Conservation (phyloP, 139 green algal genomes). For the Axilococcus clingmanii region DNA sequence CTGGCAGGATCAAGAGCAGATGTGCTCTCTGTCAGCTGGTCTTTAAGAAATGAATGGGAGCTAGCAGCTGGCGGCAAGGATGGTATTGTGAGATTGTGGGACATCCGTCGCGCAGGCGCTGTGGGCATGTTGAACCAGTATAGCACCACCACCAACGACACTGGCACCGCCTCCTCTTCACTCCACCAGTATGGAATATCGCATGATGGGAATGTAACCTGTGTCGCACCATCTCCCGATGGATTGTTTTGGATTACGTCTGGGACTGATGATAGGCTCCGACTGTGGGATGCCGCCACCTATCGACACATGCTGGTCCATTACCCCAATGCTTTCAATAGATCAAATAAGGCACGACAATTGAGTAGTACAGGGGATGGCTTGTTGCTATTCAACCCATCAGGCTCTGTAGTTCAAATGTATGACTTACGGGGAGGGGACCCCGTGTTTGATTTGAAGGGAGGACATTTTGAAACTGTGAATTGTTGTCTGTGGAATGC, state of each 20-base stretch:
- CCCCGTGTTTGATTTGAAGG: conserved; percentile 15
- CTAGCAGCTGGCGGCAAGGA: conserved; percentile 46
- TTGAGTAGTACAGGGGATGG: conserved; percentile 52
- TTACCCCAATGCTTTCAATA: conserved; percentile 53
- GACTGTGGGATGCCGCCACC: conserved; percentile 61
- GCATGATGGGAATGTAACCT: conserved; percentile 35
- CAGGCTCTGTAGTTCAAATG: conserved; percentile 47
- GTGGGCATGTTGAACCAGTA: conserved; percentile 53
- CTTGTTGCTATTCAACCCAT: conserved; percentile 58
- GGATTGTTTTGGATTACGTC: conserved; percentile 51
- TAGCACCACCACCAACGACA: no score
- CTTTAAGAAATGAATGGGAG: conserved; percentile 49
- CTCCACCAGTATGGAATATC: conserved; percentile 2
- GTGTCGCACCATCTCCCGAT: conserved; percentile 47
- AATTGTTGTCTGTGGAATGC: conserved; percentile 26
- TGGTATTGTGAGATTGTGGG: conserved; percentile 63
- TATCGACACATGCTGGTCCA: conserved; percentile 51
- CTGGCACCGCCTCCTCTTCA: no score
- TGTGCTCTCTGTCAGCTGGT: conserved; percentile 64
- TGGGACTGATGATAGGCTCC: conserved; percentile 62
- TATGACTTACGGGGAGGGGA: conserved; percentile 45
- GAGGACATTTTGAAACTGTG: conserved; percentile 25
- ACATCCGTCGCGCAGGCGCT: conserved; percentile 53
- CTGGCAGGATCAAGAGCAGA: conserved; percentile 54
- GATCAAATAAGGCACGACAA: conserved; percentile 34